Evolutionary conservation across 805 yeast species (phyloP).

Genomic region (Torulaspora maleeae): DNA sequence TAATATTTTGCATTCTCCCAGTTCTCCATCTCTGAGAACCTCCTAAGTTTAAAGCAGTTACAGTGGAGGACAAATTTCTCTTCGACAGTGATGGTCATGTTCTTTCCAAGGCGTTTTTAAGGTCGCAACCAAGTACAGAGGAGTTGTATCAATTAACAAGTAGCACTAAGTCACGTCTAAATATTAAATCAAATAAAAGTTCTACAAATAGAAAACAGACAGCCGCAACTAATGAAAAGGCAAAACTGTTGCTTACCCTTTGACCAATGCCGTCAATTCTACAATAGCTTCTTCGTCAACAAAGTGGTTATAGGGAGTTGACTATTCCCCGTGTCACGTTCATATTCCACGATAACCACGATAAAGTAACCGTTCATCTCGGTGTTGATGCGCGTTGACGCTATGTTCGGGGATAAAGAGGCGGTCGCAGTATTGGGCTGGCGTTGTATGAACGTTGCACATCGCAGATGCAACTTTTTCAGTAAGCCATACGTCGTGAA

Average conservation of each 20-base stretch:
- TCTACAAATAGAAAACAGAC: neutral
- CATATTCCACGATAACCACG: no score
- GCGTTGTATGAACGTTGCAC: constrained; percentile 1
- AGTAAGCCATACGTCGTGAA: neutral
- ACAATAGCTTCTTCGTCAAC: no score
- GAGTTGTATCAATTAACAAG: constrained; percentile 14
- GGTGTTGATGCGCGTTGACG: no score
- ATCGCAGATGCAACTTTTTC: neutral
- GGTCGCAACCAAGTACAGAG: constrained; percentile 2
- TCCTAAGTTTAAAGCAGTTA: neutral
- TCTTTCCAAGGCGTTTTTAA: neutral
- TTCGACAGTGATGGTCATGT: neutral
- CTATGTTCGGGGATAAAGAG: no score
- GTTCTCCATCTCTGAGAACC: neutral
- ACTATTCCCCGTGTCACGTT: no score
- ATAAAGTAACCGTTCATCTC: no score
- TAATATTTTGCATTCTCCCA: constrained; percentile 1
- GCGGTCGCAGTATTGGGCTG: neutral
- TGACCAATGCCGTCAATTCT: no score
- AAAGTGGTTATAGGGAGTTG: no score
- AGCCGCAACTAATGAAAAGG: neutral
- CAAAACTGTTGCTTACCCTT: no score
- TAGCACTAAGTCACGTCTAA: constrained; percentile 7
- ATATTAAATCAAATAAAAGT: neutral
- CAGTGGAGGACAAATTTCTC: neutral